Conservation (phyloP, 345 rosid genomes). For the Linum tenue region DNA sequence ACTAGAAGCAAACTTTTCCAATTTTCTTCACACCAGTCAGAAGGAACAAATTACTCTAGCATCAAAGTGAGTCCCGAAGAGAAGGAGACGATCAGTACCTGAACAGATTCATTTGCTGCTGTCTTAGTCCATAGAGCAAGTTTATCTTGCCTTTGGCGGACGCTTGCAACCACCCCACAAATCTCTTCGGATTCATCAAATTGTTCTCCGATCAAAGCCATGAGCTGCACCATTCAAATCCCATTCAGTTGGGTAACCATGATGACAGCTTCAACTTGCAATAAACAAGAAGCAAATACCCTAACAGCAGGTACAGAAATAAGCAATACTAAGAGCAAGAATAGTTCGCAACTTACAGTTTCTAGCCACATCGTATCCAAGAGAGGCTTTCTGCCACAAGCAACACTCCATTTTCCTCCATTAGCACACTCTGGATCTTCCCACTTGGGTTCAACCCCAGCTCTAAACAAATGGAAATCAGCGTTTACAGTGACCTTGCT, state of each 20-base stretch:
- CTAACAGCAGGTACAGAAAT: too few relatives aligned
- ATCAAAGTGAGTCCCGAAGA: not conserved
- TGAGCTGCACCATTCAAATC: constrained; percentile 34
- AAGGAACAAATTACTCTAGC: not conserved
- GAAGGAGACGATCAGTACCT: constrained; percentile 30
- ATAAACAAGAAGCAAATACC: not conserved
- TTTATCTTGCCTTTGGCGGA: constrained; percentile 77
- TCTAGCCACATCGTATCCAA: constrained; percentile 81
- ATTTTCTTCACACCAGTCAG: not conserved
- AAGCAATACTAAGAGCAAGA: not conserved
- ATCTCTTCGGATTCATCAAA: constrained; percentile 84
- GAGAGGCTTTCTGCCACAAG: constrained; percentile 35
- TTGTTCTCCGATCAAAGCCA: constrained; percentile 96
- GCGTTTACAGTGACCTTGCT: constrained; percentile 50
- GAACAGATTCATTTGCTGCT: constrained; percentile 81
- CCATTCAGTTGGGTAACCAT: not conserved
- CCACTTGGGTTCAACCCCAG: constrained; percentile 92
- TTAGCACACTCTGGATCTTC: constrained; percentile 90
- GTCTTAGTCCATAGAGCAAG: constrained; percentile 87
- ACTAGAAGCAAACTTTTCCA: not conserved
- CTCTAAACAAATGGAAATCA: constrained; percentile 82
- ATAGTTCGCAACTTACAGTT: constrained; percentile 37
- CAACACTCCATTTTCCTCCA: constrained; percentile 89
- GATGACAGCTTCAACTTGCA: not conserved
- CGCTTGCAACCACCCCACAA: constrained; percentile 88